Percentiles rank a stretch among this genome's conserved stretches.
These are phyloP conservation scores for Lunasporangiospora selenospora DNA, from an alignment of 192 early-diverging fungal species.

Conservation along the genomic window DNA sequence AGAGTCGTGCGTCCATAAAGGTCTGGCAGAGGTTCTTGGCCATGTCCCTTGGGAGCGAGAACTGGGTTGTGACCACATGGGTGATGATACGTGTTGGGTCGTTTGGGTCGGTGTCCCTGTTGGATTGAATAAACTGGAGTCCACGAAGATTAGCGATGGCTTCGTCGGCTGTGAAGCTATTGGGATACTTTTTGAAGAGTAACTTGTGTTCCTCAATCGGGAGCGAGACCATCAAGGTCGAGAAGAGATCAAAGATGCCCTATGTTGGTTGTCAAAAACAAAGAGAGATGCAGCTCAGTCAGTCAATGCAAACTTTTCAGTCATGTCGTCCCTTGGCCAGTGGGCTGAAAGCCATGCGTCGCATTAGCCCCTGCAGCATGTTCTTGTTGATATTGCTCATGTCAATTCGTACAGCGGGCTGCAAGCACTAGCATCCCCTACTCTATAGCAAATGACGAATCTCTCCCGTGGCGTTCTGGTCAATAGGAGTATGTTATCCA, in stretches of 20 bases:
- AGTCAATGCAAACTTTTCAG: background rate
- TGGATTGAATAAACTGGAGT: conserved; percentile 56
- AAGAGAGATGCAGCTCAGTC: background rate
- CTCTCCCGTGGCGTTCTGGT: background rate
- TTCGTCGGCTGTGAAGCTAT: conserved; percentile 62
- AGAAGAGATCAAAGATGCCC: conserved; percentile 66
- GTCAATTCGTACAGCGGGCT: too few relatives aligned
- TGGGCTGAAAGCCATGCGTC: too few relatives aligned
- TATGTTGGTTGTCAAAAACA: conserved; percentile 21
- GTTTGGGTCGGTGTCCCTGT: conserved; percentile 54
- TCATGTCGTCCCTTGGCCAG: too few relatives aligned
- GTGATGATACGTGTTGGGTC: conserved; percentile 54
- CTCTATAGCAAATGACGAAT: background rate
- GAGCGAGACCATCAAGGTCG: conserved; percentile 58
- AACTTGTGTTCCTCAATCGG: conserved; percentile 56
- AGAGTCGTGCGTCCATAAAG: conserved; percentile 59
- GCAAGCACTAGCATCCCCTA: background rate
- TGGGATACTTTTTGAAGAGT: conserved; percentile 57
- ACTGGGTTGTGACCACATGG: conserved; percentile 62
- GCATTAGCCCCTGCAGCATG: too few relatives aligned
- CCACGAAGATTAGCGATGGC: conserved; percentile 55
- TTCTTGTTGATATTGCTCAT: too few relatives aligned
- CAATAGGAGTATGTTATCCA: too few relatives aligned
- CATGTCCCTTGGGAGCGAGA: conserved; percentile 63
- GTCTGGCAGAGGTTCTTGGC: conserved; percentile 59